Evolutionary conservation across 139 green algal species (phyloP).

Genomic region (Auxenochlorella pyrenoidosa): DNA sequence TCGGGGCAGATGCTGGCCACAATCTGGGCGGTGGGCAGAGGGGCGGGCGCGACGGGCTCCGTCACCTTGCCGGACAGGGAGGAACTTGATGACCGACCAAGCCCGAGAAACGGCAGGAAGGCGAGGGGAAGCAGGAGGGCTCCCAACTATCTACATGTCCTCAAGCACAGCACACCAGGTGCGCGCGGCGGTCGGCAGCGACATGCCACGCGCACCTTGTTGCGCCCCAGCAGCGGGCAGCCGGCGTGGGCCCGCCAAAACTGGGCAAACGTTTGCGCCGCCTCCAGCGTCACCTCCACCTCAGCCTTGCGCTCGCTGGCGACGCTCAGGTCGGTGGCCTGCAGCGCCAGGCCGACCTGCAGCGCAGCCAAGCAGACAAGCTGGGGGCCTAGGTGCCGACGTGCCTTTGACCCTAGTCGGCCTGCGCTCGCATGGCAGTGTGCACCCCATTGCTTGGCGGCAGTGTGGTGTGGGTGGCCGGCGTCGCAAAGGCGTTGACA

Average conservation of each 20-base stretch:
- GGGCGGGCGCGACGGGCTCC: background rate
- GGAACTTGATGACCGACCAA: too few species aligned
- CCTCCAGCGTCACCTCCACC: slow-evolving; percentile 39
- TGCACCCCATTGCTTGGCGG: background rate
- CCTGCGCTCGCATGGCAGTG: background rate
- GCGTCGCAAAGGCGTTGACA: too few species aligned
- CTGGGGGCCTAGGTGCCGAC: too few species aligned
- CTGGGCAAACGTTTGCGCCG: slow-evolving; percentile 21
- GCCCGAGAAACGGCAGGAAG: too few species aligned
- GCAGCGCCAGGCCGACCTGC: slow-evolving; percentile 33
- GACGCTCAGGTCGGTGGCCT: slow-evolving; percentile 43
- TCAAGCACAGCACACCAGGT: too few species aligned
- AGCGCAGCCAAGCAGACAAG: too few species aligned
- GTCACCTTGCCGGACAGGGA: too few species aligned
- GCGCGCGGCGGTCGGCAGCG: too few species aligned
- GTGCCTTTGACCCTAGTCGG: too few species aligned
- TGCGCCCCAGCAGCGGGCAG: slow-evolving; percentile 67
- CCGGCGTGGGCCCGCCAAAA: slow-evolving; percentile 72
- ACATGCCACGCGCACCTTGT: slow-evolving; percentile 39
- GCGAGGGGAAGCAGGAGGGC: background rate
- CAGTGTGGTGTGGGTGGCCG: too few species aligned
- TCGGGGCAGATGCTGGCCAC: slow-evolving; percentile 81
- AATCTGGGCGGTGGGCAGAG: slow-evolving; percentile 49
- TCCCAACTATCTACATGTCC: too few species aligned
- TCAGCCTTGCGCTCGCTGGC: slow-evolving; percentile 28